These are phyloP conservation scores for Nitzschia sp. DNA, from an alignment of 108 stramenopile species.

Conservation along the genomic window DNA sequence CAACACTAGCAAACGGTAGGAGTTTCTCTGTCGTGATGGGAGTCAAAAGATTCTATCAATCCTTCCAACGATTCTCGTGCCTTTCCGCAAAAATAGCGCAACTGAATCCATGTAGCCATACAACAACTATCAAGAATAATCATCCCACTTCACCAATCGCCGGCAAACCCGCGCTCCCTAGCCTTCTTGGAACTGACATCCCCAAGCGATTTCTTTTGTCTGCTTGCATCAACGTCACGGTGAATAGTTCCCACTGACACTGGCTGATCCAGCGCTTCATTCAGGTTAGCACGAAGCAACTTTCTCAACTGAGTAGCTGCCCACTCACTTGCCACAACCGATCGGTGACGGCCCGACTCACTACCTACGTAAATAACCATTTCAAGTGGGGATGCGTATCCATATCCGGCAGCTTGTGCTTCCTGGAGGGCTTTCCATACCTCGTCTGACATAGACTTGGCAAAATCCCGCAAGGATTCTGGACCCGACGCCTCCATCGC, in stretches of 20 bases:
- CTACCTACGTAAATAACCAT: constrained; percentile 74
- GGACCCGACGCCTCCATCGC: constrained; percentile 25
- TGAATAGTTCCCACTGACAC: constrained; percentile 36
- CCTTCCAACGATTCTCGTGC: too few species aligned
- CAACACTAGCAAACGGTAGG: too few species aligned
- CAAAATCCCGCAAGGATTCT: constrained; percentile 11
- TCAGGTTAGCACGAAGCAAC: constrained; percentile 28
- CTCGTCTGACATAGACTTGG: constrained; percentile 45
- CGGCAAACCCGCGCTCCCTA: constrained; percentile 9
- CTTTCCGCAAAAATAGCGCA: too few species aligned
- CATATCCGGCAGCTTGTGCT: constrained; percentile 68
- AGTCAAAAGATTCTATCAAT: too few species aligned
- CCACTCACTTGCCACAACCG: constrained; percentile 61
- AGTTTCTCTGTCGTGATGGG: too few species aligned
- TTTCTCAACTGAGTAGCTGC: constrained; percentile 43
- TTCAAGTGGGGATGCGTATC: constrained; percentile 65
- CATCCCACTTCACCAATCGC: constrained; percentile 25
- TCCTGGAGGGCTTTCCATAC: constrained; percentile 31
- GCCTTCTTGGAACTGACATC: constrained; percentile 2
- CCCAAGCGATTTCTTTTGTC: neutral
- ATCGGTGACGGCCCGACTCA: constrained; percentile 73
- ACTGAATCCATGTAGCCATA: too few species aligned
- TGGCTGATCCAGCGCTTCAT: constrained; percentile 1
- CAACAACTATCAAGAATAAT: too few species aligned
- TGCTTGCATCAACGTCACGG: constrained; percentile 19